Conservation (phyloP, 2,329 filamentous ascomycete species). For the Zalaria obscura region DNA sequence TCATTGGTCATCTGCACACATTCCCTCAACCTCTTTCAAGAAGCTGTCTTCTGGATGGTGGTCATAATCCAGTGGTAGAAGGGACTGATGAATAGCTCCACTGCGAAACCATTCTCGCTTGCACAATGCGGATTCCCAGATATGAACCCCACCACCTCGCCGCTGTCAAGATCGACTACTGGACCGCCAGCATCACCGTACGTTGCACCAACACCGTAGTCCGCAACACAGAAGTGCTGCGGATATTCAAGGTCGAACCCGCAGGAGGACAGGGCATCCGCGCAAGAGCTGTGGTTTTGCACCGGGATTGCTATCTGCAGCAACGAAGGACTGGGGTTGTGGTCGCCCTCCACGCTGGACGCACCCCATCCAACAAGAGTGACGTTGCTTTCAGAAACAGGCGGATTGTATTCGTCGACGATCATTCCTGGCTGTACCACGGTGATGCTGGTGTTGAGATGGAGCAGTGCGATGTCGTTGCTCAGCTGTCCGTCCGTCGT, state of each 20-base stretch:
- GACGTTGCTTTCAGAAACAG: background rate
- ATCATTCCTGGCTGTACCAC: background rate
- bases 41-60: background rate
- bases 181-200: constrained; percentile 6
- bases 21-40: background rate
- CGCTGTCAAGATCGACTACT: constrained; percentile 2
- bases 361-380: constrained; percentile 4
- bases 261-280: background rate
- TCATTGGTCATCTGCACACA: too few relatives aligned
- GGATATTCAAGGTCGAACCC: background rate
- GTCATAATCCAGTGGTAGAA: constrained; percentile 1
- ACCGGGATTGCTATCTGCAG: background rate
- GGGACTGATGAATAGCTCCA: constrained; percentile 1
- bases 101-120: background rate
- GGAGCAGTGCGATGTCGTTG: constrained; percentile 4
- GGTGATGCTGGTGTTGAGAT: background rate
- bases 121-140: constrained; percentile 4
- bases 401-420: background rate
- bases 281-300: background rate
- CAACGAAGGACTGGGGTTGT: background rate
- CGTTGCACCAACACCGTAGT: background rate
- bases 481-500: background rate
- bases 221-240: constrained; percentile 2
- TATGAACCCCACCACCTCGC: constrained; percentile 3
- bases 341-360: background rate